Evolutionary conservation across 345 rosid genomes (phyloP).

Genomic region (Eucalyptus melliodora): DNA sequence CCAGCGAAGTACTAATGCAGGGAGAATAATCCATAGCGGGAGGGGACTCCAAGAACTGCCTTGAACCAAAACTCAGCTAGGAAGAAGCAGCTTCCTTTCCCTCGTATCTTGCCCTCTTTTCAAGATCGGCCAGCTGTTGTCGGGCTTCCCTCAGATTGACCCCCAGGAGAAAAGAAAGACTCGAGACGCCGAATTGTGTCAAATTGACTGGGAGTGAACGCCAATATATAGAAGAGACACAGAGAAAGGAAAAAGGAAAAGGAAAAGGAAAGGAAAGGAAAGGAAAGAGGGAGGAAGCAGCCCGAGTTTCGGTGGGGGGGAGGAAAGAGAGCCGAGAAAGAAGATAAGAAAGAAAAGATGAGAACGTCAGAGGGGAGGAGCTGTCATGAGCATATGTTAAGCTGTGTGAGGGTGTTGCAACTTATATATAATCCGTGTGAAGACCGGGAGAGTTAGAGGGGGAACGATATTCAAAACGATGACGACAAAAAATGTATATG

Average conservation of each 20-base stretch:
- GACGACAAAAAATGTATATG: background rate
- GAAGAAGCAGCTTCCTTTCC: background rate
- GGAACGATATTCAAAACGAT: background rate
- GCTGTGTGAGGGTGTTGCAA: background rate
- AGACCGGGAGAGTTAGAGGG: background rate
- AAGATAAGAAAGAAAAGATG: background rate
- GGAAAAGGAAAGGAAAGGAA: background rate
- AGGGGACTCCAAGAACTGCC: background rate
- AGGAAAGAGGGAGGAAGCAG: background rate
- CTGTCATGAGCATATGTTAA: background rate
- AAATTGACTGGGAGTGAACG: background rate
- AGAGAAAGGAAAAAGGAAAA: background rate
- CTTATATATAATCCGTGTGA: background rate
- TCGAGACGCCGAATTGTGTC: background rate
- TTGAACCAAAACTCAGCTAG: background rate
- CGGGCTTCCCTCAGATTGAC: background rate
- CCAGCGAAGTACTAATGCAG: slow-evolving; percentile 37
- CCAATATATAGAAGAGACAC: background rate
- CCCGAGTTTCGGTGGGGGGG: background rate
- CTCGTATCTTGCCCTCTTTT: background rate
- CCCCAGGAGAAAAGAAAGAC: background rate
- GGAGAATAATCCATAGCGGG: slow-evolving; percentile 37
- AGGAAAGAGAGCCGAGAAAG: background rate
- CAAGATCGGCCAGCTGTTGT: background rate
- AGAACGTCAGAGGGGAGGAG: background rate